Conservation (phyloP, 345 rosid species). For the Kandelia obovata region DNA sequence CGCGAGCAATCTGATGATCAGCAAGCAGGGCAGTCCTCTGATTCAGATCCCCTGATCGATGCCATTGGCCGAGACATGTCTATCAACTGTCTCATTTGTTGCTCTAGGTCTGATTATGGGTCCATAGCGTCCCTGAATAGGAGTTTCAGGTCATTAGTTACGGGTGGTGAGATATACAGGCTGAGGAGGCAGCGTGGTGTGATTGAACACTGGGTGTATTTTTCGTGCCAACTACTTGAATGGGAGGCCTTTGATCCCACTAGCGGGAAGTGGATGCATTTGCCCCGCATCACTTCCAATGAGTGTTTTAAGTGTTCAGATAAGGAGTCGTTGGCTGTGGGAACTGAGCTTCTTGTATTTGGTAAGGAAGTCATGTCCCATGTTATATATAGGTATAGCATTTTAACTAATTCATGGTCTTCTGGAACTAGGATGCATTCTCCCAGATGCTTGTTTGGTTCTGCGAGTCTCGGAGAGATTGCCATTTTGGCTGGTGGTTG, state of each 20-base stretch:
- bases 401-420: slow-evolving; percentile 78
- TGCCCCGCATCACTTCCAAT: slow-evolving; percentile 69
- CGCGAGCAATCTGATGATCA: slow-evolving; percentile 14
- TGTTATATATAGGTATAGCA: slow-evolving; percentile 80
- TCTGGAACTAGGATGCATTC: slow-evolving; percentile 69
- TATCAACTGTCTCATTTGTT: slow-evolving; percentile 59
- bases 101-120: slow-evolving; percentile 84
- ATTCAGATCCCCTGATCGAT: slow-evolving; percentile 59
- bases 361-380: slow-evolving; percentile 61
- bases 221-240: slow-evolving; percentile 75
- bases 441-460: slow-evolving; percentile 90
- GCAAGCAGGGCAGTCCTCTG: slow-evolving; percentile 45
- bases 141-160: slow-evolving; percentile 59
- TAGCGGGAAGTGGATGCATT: slow-evolving; percentile 67
- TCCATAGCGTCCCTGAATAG: slow-evolving; percentile 63
- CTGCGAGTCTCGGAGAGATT: slow-evolving; percentile 83
- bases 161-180: slow-evolving; percentile 69
- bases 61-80: slow-evolving; percentile 77
- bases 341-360: slow-evolving; percentile 87
- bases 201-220: slow-evolving; percentile 87
- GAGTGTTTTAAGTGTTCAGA: slow-evolving; percentile 71
- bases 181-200: slow-evolving; percentile 51
- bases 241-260: slow-evolving; percentile 94
- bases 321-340: slow-evolving; percentile 91
- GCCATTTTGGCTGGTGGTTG: slow-evolving; percentile 91